These are phyloP conservation scores for Oxytropis ochrocephala DNA, from an alignment of 306 rosid species.

Conservation along the genomic window DNA sequence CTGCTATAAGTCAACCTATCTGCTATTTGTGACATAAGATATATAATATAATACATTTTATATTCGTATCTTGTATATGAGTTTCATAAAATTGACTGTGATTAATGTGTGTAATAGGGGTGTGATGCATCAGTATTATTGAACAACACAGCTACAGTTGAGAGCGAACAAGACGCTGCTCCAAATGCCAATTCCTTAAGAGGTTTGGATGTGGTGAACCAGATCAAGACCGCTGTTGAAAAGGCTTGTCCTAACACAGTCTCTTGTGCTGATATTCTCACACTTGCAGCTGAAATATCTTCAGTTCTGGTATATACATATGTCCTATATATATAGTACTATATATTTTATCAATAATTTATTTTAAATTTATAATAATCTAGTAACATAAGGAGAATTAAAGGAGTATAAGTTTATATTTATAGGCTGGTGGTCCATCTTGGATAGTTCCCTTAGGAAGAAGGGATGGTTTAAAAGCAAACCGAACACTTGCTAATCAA, in stretches of 20 bases:
- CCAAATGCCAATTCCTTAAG: conserved; percentile 37
- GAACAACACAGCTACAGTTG: conserved; percentile 35
- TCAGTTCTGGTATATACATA: background rate
- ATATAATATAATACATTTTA: too few relatives aligned
- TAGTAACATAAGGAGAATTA: too few relatives aligned
- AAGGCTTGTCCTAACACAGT: background rate
- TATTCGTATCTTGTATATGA: too few relatives aligned
- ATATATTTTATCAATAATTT: too few relatives aligned
- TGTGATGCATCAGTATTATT: conserved; percentile 52
- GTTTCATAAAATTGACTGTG: too few relatives aligned
- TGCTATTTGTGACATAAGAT: too few relatives aligned
- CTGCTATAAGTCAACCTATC: too few relatives aligned
- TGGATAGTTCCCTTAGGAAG: background rate
- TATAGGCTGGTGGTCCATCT: background rate
- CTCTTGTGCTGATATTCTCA: background rate
- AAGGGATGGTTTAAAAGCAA: background rate
- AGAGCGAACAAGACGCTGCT: conserved; percentile 32
- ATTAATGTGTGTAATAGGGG: conserved; percentile 28
- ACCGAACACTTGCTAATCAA: background rate
- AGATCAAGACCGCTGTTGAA: conserved; percentile 38
- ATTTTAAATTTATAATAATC: background rate
- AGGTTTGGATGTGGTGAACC: conserved; percentile 38
- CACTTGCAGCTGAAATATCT: background rate
- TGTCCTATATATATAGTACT: too few relatives aligned
- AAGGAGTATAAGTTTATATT: too few relatives aligned